Percentiles rank a stretch among this genome's conserved stretches.
phyloP scores from a whole-genome alignment of 2,329 filamentous ascomycete genomes.

The Scedosporium minutisporum region DNA sequence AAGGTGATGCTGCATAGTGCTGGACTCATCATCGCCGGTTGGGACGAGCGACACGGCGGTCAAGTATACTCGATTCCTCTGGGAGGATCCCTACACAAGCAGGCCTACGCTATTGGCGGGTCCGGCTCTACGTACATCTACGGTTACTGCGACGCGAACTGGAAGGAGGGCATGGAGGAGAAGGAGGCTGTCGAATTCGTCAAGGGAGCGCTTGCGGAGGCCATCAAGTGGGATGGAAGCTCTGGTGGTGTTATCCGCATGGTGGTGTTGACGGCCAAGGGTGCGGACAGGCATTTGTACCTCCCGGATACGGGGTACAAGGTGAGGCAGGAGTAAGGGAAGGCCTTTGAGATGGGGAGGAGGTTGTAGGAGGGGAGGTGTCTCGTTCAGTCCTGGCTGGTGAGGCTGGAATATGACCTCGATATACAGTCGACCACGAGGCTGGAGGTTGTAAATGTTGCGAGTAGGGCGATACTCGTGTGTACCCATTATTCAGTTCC shows the following conservation, averaged over 20 bases:
- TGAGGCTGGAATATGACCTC: not conserved
- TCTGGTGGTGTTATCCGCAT: constrained; percentile 96
- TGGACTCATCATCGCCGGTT: constrained; percentile 96
- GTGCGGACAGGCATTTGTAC: constrained; percentile 88
- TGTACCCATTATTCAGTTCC: not conserved
- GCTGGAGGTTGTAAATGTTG: not conserved
- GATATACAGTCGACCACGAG: not conserved
- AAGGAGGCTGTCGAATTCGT: constrained; percentile 85
- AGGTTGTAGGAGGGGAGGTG: not conserved
- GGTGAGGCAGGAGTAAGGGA: constrained; percentile 45
- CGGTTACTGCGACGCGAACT: constrained; percentile 94
- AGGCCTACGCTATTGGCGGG: constrained; percentile 88
- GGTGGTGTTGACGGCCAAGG: constrained; percentile 86
- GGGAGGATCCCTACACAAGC: constrained; percentile 95
- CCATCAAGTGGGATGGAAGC: constrained; percentile 99
- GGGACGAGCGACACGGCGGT: constrained; percentile 87
- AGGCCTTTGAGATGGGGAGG: not conserved
- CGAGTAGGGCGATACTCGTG: not conserved
- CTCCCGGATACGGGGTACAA: constrained; percentile 85
- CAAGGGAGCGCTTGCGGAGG: constrained; percentile 81
- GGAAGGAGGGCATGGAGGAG: constrained; percentile 91
- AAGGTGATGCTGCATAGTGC: constrained; percentile 45
- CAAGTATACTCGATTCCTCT: constrained; percentile 97
- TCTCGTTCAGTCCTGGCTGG: not conserved
- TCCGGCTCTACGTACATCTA: constrained; percentile 99